Conservation (phyloP, 495 filamentous ascomycete genomes). For the Parmelia sp. region DNA sequence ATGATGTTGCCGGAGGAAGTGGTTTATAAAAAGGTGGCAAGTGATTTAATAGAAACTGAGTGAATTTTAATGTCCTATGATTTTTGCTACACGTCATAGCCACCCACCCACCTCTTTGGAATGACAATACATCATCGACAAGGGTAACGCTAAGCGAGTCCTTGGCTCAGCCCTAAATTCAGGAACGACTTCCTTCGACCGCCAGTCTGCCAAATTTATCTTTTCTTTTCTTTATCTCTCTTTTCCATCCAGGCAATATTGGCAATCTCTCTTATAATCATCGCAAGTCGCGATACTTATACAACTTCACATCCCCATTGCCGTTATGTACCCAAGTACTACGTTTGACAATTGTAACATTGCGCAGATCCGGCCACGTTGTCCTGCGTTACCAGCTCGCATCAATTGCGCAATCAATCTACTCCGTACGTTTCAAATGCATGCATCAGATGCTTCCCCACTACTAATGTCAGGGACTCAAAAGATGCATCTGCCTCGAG, state of each 20-base stretch:
- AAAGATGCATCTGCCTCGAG: too few relatives aligned
- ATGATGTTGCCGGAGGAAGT: too few relatives aligned
- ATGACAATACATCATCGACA: constrained; percentile 12
- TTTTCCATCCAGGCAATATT: not conserved
- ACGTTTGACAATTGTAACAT: too few relatives aligned
- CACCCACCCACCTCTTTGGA: not conserved
- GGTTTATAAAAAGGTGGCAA: not conserved
- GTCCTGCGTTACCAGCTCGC: not conserved
- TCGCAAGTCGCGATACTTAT: not conserved
- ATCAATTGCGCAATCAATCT: not conserved
- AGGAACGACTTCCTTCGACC: constrained; percentile 9
- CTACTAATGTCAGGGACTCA: not conserved
- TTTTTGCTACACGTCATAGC: constrained; percentile 7
- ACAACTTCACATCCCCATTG: not conserved
- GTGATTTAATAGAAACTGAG: not conserved
- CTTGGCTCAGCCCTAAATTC: constrained; percentile 16
- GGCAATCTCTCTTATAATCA: not conserved
- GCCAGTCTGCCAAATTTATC: not conserved
- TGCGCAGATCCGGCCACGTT: not conserved
- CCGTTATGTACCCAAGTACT: not conserved
- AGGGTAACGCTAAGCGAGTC: constrained; percentile 11
- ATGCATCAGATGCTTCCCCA: not conserved
- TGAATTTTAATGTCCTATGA: constrained; percentile 5
- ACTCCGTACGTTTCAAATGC: not conserved
- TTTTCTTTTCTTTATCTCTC: not conserved